Evolutionary conservation across 1,139 yeast species (phyloP), one percentile per base, ranked within the genome.

Genomic region (Hemisphaericaspora xylofermentans): DNA sequence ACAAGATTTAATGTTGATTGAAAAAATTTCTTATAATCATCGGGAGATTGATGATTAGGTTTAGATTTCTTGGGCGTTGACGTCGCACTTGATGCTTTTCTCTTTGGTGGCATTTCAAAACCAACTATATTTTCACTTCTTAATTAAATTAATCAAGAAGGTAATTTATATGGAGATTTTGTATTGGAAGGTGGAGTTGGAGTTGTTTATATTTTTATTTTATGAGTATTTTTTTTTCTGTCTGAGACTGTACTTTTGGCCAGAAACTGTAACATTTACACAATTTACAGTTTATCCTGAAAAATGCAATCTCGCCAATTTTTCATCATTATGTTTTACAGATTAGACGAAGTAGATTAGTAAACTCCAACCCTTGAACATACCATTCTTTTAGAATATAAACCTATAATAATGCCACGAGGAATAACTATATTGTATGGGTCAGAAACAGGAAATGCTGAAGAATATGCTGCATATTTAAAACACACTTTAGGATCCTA

Each of bases 401-500:
- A 2, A 28, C 5, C 16, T n/a, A 12, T 4, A 31, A 13, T 6
- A 2, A 43, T 41, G 46, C 7, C 41, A 10, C 44, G 43, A 31
- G 48, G 51, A 43, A 65, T 86, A 12, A 79, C 82, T 22, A 76
- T 93, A 13, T 66, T 93, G 1, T 91, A 86, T 59, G 98, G 97
- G 0, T 84, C 96, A 1, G 98, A 91, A 57, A 88, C 97, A 0
- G 98, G 98, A 1, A 89, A 88, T 52, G 78, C 96, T 1, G 88
- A 86, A 53, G 98, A 93, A 53, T 84, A 80, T 54, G 96, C 98
- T 1, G 74, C 76, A 41, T 74, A 80, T 34, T 63, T 91, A 26
- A 75, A 80, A 26, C 69, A 76, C 38, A 68, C 73, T 33, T 72
- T 87, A 38, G 77, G 78, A 39, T 74, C 87, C 48, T 63, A 73